phyloP scores from a whole-genome alignment of 1,284 basidiomycete genomes.

The Megacollybia platyphylla region DNA sequence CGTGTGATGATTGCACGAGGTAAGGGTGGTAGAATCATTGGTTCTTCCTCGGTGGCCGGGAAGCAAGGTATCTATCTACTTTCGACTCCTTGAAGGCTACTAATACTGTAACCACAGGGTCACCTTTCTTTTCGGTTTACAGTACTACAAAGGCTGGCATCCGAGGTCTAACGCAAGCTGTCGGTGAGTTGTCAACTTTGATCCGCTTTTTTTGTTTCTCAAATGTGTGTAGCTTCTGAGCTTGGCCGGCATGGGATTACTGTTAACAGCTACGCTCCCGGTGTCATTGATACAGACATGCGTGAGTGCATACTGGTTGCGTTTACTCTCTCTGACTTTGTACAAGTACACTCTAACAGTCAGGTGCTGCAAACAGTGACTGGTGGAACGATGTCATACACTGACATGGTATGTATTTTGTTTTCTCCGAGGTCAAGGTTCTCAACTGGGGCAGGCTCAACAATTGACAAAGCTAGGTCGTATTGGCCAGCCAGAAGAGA shows the following conservation, averaged over 20 bases:
- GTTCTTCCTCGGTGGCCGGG: conserved; percentile 20
- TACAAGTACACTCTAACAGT: too few species aligned
- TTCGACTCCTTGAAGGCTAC: not conserved
- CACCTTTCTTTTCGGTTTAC: conserved; percentile 2
- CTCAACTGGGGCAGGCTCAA: too few species aligned
- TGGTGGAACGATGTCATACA: too few species aligned
- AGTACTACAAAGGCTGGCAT: conserved; percentile 6
- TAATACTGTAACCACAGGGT: not conserved
- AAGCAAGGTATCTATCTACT: conserved; percentile 15
- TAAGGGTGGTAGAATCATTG: conserved; percentile 23
- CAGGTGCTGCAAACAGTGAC: too few species aligned
- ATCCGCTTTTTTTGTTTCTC: not conserved
- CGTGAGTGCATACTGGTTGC: too few species aligned
- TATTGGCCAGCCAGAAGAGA: conserved; percentile 8
- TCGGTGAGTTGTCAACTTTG: not conserved
- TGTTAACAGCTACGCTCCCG: conserved; percentile 5
- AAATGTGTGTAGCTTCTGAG: conserved; percentile 1
- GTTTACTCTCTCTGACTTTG: too few species aligned
- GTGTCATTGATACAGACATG: not conserved
- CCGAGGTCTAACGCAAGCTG: conserved; percentile 5
- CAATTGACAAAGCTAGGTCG: conserved; percentile 4
- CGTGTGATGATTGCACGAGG: conserved; percentile 17
- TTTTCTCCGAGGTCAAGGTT: too few species aligned
- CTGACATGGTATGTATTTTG: too few species aligned
- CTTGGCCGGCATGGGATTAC: conserved; percentile 5